phyloP scores from a whole-genome alignment of 75 land plant genomes.

The Ceratopteris richardii region DNA sequence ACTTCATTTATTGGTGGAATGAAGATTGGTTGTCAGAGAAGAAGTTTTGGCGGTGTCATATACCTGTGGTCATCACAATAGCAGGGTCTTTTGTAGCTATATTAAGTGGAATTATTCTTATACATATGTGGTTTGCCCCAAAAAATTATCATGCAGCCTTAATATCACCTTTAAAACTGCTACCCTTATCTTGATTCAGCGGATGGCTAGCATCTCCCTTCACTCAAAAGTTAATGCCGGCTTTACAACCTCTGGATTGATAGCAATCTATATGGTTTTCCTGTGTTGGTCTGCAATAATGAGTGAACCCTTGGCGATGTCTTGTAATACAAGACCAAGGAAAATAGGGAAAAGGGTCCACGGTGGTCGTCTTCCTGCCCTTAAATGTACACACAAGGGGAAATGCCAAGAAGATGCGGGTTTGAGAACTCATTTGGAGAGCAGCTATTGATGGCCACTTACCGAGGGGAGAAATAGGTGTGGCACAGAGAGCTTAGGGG shows the following conservation, averaged over 20 bases:
- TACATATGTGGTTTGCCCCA: slow-evolving; percentile 87
- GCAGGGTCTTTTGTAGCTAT: slow-evolving; percentile 38
- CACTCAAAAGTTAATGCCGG: slow-evolving; percentile 94
- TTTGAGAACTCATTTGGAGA: no score
- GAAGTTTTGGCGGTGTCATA: slow-evolving; percentile 40
- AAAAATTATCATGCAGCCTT: slow-evolving; percentile 55
- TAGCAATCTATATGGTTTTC: slow-evolving; percentile 79
- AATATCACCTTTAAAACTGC: slow-evolving; percentile 86
- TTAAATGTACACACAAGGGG: no score
- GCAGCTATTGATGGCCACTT: no score
- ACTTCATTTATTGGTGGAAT: slow-evolving; percentile 76
- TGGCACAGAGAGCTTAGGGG: no score
- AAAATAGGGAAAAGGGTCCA: slow-evolving; percentile 47
- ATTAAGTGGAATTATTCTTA: slow-evolving; percentile 53
- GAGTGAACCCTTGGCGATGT: slow-evolving; percentile 70
- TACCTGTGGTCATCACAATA: slow-evolving; percentile 45
- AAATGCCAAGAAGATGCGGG: no score
- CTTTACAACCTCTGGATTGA: slow-evolving; percentile 65
- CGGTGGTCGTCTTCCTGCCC: no score
- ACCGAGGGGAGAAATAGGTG: no score
- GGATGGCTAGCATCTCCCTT: slow-evolving; percentile 65
- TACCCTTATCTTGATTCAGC: slow-evolving; percentile 57
- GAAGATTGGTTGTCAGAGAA: slow-evolving; percentile 55
- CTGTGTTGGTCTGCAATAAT: slow-evolving; percentile 93
- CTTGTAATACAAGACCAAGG: slow-evolving; percentile 51